phyloP scores from a whole-genome alignment of 1,284 basidiomycete species.

The Malassezia sympodialis region DNA sequence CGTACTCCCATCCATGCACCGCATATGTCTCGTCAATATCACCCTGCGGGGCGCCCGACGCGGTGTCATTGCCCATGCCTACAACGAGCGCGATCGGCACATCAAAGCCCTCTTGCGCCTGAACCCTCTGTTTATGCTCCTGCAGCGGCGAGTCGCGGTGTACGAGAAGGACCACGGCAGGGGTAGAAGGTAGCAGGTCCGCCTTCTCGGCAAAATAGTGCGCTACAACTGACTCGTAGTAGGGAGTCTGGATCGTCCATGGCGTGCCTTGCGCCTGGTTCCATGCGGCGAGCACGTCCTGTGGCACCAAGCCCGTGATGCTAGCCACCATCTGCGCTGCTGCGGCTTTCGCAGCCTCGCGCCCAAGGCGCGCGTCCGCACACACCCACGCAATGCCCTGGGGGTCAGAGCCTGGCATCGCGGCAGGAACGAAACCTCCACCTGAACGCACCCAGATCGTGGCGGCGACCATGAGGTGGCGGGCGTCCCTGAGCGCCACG shows the following conservation, averaged over 20 bases:
- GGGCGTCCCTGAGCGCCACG: not conserved
- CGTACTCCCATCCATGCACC: constrained; percentile 15
- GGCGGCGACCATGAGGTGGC: not conserved
- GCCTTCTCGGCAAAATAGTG: not conserved
- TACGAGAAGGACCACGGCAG: constrained; percentile 5
- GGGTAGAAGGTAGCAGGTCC: not conserved
- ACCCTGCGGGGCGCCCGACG: not conserved
- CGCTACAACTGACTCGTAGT: constrained; percentile 8
- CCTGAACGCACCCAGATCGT: not conserved
- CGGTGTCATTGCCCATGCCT: not conserved
- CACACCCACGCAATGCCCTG: not conserved
- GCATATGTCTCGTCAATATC: constrained; percentile 10
- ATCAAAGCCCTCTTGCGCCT: not conserved
- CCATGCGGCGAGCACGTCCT: not conserved
- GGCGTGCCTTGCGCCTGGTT: not conserved
- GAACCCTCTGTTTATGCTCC: not conserved
- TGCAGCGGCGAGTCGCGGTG: not conserved
- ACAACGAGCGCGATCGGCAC: constrained; percentile 6
- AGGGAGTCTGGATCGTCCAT: constrained; percentile 8
- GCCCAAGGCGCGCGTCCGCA: not conserved
- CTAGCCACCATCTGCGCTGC: not conserved
- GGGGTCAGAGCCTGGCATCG: not conserved
- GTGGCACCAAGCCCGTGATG: not conserved
- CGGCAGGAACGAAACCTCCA: not conserved
- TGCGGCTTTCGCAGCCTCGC: not conserved